Evolutionary conservation across 2,329 filamentous ascomycete species (phyloP), one percentile per base, ranked within the genome.

Genomic region (Calonectria pauciramosa): DNA sequence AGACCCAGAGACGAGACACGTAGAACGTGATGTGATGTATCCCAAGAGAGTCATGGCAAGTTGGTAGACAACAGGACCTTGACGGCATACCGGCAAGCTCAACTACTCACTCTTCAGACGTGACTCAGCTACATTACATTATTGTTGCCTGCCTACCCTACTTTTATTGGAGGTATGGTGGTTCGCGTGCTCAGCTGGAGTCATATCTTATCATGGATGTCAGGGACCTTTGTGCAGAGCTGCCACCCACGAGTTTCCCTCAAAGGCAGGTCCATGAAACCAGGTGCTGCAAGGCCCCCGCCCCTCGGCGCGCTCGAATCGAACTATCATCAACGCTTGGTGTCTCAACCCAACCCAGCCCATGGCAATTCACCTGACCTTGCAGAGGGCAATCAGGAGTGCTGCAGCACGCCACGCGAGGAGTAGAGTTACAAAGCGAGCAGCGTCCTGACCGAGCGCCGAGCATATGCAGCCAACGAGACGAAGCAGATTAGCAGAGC

Each of bases 401-500:
- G 28, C 34, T 60, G 54, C 44, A 72, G 34, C 13, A 68, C 32
- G 49, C 38, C 49, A 52, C 26, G 26, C 36, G 66, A 52, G 44
- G 23, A 44, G 34, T 13, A 34, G 36, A 64, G 34, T 38, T 16
- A 47, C 26, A 54, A 28, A 32, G 41, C 20, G 23, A 63, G 20
- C 23, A 47, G 60, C 34, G 54, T 34, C 56, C 68, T 41, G 59
- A 59, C 66, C 38, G 41, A 65, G 41, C 38, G 51, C 2, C 30
- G 14, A 34, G 28, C 18, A 56, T 38, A 47, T 44, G 38, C 63
- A 54, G 36, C 77, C 75, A 80, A 79, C 75, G 63, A 69, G 71
- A 76, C 65, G 67, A 75, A 54, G 56, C 64, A 70, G 70, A 77
- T 76, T 75, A 68, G 70, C 36, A 60, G 60, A 64, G 70, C 49